Evolutionary conservation across 768 basidiomycete species (phyloP).

Genomic region (Xanthoconium stramineum): DNA sequence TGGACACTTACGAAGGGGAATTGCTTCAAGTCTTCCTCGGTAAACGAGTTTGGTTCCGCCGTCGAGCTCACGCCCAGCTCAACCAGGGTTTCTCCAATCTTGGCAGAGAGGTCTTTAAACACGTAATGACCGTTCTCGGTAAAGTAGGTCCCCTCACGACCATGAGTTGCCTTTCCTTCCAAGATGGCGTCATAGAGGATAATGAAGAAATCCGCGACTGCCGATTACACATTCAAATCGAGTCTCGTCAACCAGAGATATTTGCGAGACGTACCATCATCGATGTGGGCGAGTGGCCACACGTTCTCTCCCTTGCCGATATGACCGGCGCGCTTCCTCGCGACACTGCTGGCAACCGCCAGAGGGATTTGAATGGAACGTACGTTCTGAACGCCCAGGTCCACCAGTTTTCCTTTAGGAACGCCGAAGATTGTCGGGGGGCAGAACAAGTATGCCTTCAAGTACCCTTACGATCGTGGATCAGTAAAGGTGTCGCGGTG

Average conservation of each 20-base stretch:
- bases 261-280: slow-evolving; percentile 33
- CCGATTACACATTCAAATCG: too few species aligned
- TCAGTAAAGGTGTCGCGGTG: neutral
- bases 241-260: neutral
- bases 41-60: slow-evolving; percentile 41
- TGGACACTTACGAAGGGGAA: slow-evolving; percentile 2
- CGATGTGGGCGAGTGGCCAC: slow-evolving; percentile 59
- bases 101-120: slow-evolving; percentile 42
- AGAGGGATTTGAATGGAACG: slow-evolving; percentile 56
- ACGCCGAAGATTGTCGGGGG: slow-evolving; percentile 62
- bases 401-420: slow-evolving; percentile 46
- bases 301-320: slow-evolving; percentile 58
- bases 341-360: slow-evolving; percentile 42
- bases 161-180: slow-evolving; percentile 20
- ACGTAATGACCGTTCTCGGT: slow-evolving; percentile 49
- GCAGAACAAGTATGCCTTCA: slow-evolving; percentile 41
- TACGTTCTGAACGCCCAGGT: slow-evolving; percentile 41
- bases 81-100: slow-evolving; percentile 36
- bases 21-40: slow-evolving; percentile 19
- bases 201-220: slow-evolving; percentile 6
- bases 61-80: slow-evolving; percentile 18
- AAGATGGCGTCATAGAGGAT: slow-evolving; percentile 39
- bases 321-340: slow-evolving; percentile 53
- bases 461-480: slow-evolving; percentile 11
- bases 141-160: slow-evolving; percentile 52